phyloP scores from a whole-genome alignment of 2,329 filamentous ascomycete species.

The Atkinsonella texensis region DNA sequence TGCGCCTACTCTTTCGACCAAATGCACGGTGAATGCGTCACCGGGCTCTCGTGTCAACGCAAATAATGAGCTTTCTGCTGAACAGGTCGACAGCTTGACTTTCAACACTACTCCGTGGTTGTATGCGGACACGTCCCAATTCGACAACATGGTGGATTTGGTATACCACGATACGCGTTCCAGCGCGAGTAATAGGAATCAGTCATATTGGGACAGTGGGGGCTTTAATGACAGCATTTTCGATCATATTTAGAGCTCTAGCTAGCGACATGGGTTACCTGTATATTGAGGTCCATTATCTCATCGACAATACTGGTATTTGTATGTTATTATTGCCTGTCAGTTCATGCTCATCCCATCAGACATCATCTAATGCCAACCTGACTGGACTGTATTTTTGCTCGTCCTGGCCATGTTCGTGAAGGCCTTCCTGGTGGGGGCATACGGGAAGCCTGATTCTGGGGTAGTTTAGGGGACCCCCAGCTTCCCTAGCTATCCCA shows the following conservation, averaged over 20 bases:
- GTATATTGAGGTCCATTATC: neutral
- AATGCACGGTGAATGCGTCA: constrained; percentile 14
- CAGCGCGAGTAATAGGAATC: constrained; percentile 13
- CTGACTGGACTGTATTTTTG: too few relatives aligned
- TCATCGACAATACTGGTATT: too few relatives aligned
- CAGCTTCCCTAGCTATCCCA: neutral
- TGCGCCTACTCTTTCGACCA: constrained; percentile 29
- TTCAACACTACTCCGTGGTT: constrained; percentile 31
- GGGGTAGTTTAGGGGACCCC: neutral
- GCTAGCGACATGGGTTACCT: neutral
- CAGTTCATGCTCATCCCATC: neutral
- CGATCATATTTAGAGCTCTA: constrained; percentile 21
- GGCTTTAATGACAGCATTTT: constrained; percentile 27
- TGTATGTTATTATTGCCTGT: too few relatives aligned
- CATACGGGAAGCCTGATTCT: neutral
- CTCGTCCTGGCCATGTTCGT: too few relatives aligned
- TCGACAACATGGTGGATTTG: constrained; percentile 25
- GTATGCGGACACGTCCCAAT: constrained; percentile 29
- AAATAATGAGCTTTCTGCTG: constrained; percentile 19
- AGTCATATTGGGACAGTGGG: constrained; percentile 29
- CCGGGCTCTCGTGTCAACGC: constrained; percentile 13
- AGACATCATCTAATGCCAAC: neutral
- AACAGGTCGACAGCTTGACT: constrained; percentile 24
- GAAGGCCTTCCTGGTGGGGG: neutral
- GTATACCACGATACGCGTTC: constrained; percentile 19